phyloP scores from a whole-genome alignment of 371 early-diverging fungal species.

The Blakeslea trispora region DNA sequence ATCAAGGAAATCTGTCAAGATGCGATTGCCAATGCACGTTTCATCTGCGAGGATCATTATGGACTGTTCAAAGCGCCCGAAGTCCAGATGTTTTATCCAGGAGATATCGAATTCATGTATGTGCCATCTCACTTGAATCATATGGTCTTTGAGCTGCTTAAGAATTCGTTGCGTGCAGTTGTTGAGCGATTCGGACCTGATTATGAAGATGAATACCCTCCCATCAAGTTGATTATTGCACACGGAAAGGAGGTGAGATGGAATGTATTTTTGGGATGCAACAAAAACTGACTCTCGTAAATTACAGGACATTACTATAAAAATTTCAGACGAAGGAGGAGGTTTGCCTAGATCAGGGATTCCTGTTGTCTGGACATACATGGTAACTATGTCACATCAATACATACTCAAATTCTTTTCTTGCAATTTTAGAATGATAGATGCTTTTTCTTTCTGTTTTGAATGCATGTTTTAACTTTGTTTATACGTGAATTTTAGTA shows the following conservation, averaged over 20 bases:
- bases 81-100: slow-evolving; percentile 79
- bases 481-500: slow-evolving; percentile 51
- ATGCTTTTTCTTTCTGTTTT: not conserved
- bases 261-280: too few species aligned
- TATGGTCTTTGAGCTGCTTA: slow-evolving; percentile 97
- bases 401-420: too few species aligned
- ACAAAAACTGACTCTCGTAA: too few species aligned
- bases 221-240: slow-evolving; percentile 91
- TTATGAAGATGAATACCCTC: slow-evolving; percentile 83
- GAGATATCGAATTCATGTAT: slow-evolving; percentile 94
- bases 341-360: slow-evolving; percentile 92
- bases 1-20: slow-evolving; percentile 81
- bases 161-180: slow-evolving; percentile 95
- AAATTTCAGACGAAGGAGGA: slow-evolving; percentile 97
- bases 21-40: slow-evolving; percentile 93
- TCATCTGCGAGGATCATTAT: slow-evolving; percentile 92
- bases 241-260: slow-evolving; percentile 82
- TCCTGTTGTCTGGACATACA: slow-evolving; percentile 95
- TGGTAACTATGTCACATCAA: slow-evolving; percentile 50
- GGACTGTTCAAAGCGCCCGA: slow-evolving; percentile 86
- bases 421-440: too few species aligned
- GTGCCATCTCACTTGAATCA: slow-evolving; percentile 96
- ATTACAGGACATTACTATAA: slow-evolving; percentile 97
- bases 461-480: too few species aligned
- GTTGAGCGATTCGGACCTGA: slow-evolving; percentile 92